A percentile compares a stretch with the other conserved stretches of the same genome.
Evolutionary conservation across 306 rosid species (phyloP).

Genomic region (Begonia fuchsioides): DNA sequence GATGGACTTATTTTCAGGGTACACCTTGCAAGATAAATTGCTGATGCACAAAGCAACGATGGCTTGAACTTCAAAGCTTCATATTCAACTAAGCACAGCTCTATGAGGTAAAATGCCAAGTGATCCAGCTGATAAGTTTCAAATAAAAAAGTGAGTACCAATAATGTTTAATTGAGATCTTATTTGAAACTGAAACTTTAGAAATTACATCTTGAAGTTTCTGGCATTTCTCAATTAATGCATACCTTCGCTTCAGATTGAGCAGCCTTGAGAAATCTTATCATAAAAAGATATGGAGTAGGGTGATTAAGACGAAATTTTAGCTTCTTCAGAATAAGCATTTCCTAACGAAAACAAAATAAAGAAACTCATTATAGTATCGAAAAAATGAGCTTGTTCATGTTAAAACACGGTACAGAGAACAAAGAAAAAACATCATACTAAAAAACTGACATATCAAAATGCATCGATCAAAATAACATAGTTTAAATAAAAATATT

Average conservation of each 20-base stretch:
- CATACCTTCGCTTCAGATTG: slow-evolving; percentile 58
- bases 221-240: neutral
- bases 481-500: neutral
- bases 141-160: neutral
- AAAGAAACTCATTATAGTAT: neutral
- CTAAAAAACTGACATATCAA: no score
- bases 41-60: slow-evolving; percentile 80
- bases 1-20: slow-evolving; percentile 45
- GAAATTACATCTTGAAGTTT: no score
- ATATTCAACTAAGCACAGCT: slow-evolving; percentile 59
- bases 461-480: neutral
- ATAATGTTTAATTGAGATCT: no score
- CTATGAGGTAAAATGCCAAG: slow-evolving; percentile 59
- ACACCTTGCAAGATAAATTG: slow-evolving; percentile 71
- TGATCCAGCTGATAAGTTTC: slow-evolving; percentile 51
- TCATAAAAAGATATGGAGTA: slow-evolving; percentile 80
- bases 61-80: slow-evolving; percentile 69
- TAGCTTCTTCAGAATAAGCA: slow-evolving; percentile 47
- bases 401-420: no score
- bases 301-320: slow-evolving; percentile 74
- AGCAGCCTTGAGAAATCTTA: slow-evolving; percentile 89
- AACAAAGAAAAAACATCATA: neutral
- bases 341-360: slow-evolving; percentile 32
- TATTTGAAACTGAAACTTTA: no score
- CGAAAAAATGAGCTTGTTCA: no score